Percentiles rank a stretch among this genome's conserved stretches.
These are phyloP conservation scores for Sicyos edulis DNA, from an alignment of 306 rosid species.

Conservation along the genomic window DNA sequence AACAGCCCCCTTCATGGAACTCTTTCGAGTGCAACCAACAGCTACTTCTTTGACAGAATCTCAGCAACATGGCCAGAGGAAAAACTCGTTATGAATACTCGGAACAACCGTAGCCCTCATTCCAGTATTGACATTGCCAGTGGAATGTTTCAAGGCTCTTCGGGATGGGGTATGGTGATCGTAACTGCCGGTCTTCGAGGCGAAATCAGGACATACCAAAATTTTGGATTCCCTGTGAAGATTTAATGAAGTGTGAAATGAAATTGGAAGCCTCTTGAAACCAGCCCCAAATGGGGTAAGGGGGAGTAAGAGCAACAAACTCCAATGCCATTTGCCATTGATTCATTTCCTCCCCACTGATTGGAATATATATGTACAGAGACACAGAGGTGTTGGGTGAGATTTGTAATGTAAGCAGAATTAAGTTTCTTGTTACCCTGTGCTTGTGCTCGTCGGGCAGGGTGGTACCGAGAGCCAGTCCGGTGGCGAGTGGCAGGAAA, in stretches of 20 bases:
- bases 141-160: slow-evolving; percentile 47
- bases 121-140: slow-evolving; percentile 53
- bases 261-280: slow-evolving; percentile 24
- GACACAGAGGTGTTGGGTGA: slow-evolving; percentile 51
- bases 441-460: slow-evolving; percentile 52
- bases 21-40: slow-evolving; percentile 72
- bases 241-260: slow-evolving; percentile 34
- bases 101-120: slow-evolving; percentile 68
- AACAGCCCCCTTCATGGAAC: slow-evolving; percentile 73
- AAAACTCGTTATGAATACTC: slow-evolving; percentile 53
- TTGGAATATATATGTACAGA: slow-evolving; percentile 58
- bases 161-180: slow-evolving; percentile 97
- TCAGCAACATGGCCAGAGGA: slow-evolving; percentile 97
- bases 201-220: slow-evolving; percentile 84
- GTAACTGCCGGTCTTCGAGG: slow-evolving; percentile 92
- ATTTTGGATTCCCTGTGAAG: slow-evolving; percentile 84
- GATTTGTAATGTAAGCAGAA: slow-evolving; percentile 71
- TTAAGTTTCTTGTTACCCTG: slow-evolving; percentile 46
- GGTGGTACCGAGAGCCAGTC: slow-evolving; percentile 35
- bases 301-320: slow-evolving; percentile 22
- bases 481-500: slow-evolving; percentile 38
- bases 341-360: slow-evolving; percentile 27
- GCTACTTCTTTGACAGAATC: slow-evolving; percentile 81
- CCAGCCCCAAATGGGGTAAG: slow-evolving; percentile 14
- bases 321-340: neutral